Percentiles rank a stretch among this genome's conserved stretches.
Conservation (phyloP, 1,284 basidiomycete genomes). For the Malassezia equina region DNA sequence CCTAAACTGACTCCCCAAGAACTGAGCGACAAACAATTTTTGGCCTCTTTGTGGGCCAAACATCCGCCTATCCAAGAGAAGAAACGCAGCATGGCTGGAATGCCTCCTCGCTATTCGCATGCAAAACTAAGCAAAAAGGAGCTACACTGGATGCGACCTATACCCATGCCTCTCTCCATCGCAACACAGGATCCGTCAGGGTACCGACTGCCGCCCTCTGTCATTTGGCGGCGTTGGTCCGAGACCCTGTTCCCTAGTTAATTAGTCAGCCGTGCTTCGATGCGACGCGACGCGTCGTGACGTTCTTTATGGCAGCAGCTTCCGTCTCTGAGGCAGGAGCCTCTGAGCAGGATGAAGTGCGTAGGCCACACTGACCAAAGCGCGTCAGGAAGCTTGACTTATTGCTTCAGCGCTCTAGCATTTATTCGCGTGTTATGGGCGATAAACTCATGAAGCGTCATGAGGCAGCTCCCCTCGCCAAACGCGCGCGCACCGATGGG, state of each 20-base stretch:
- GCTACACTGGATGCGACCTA: conserved; percentile 9
- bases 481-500: conserved; percentile 5
- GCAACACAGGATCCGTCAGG: conserved; percentile 1
- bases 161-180: conserved; percentile 8
- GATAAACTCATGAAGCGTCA: conserved; percentile 30
- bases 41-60: conserved; percentile 1
- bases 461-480: neutral
- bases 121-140: neutral
- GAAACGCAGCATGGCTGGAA: neutral
- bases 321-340: neutral
- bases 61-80: neutral
- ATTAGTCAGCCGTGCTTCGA: neutral
- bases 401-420: conserved; percentile 35
- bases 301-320: neutral
- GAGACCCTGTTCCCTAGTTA: neutral
- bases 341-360: conserved; percentile 3
- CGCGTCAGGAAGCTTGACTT: conserved; percentile 37
- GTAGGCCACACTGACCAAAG: neutral
- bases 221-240: conserved; percentile 3
- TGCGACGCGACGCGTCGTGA: neutral
- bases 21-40: conserved; percentile 2
- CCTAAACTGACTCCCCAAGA: conserved; percentile 1
- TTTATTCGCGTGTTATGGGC: conserved; percentile 44
- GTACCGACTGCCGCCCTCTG: neutral
- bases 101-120: conserved; percentile 6